Evolutionary conservation across 2,329 filamentous ascomycete genomes (phyloP), one percentile per base, ranked within the genome.

Genomic region (Paecilomyces sp.): DNA sequence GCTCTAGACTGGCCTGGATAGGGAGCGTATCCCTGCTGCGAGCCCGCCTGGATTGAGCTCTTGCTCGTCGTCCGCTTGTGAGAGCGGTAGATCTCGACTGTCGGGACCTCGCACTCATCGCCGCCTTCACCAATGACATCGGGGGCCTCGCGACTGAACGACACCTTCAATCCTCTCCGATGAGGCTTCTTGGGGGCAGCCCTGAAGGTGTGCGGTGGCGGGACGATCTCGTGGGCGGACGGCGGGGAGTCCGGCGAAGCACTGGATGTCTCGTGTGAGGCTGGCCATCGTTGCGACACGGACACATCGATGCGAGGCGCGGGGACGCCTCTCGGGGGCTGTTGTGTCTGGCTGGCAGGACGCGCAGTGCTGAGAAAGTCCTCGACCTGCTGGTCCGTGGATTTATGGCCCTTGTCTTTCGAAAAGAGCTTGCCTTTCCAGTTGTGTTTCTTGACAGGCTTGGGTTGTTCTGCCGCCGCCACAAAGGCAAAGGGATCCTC

Each of bases 51-150:
- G 33, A 67, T 71, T 22, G 69, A 73, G 22, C 73, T 68, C 41
- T 62, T 58, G 41, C 59, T 66, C 18, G 64, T 64, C 28, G 62
- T 60, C 30, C 61, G 65, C 57, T 63, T 70, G 70, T 66, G 71
- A 70, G 61, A 79, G 70, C 79, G 81, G 4, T 85, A 87, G 58
- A 96, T 88, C 70, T 94, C 89, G 22, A 85, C 79, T 1, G 87
- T 84, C 1, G 90, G 89, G 8, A 83, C 78, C 58, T 90, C 86
- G 58, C 89, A 88, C 73, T 96, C 92, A 69, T 97, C 93, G 34
- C 93, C 93, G 60, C 93, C 93, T 74, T 93, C 88, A 54, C 93
- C 93, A 69, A 97, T 97, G 62, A 96, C 76, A 54, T 91, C 88
- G 6, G 92, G 92, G 58, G 83, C 80, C 9, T 82, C 83, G 65